These are phyloP conservation scores for Hypomyces perniciosus DNA, from an alignment of 2,329 filamentous ascomycete species.

Conservation along the genomic window DNA sequence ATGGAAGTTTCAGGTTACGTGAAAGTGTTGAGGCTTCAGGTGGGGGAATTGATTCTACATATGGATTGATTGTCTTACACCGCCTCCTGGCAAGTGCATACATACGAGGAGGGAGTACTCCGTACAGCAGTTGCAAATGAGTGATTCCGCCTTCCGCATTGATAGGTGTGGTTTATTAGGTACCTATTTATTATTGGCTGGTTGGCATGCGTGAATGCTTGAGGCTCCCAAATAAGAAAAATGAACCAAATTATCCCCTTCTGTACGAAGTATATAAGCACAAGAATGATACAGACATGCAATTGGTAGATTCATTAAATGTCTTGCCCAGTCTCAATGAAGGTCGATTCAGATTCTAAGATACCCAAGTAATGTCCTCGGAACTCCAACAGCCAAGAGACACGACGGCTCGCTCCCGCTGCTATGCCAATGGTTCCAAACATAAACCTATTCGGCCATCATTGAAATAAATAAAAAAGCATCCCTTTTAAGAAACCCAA, in stretches of 20 bases:
- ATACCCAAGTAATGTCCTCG: slow-evolving; percentile 13
- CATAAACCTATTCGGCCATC: slow-evolving; percentile 6
- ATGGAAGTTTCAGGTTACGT: not conserved
- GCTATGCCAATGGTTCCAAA: slow-evolving; percentile 5
- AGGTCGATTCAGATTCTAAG: slow-evolving; percentile 20
- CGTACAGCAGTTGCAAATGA: too few species aligned
- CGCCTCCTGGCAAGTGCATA: too few species aligned
- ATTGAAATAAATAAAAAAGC: slow-evolving; percentile 1
- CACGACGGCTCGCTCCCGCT: slow-evolving; percentile 1
- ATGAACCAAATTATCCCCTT: too few species aligned
- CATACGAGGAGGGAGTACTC: too few species aligned
- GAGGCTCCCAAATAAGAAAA: too few species aligned
- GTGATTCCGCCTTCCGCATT: too few species aligned
- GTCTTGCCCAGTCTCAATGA: slow-evolving; percentile 4
- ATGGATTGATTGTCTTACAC: too few species aligned
- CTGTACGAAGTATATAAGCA: too few species aligned
- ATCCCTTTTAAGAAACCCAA: slow-evolving; percentile 8
- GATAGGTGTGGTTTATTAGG: too few species aligned
- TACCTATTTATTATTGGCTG: too few species aligned
- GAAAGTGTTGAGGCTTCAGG: not conserved
- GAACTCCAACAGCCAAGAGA: slow-evolving; percentile 12
- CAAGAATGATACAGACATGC: not conserved
- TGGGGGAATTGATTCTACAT: not conserved
- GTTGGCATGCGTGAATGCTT: too few species aligned
- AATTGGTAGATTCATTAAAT: not conserved